These are phyloP conservation scores for Phyllosticta citribraziliensis DNA, from an alignment of 2,329 filamentous ascomycete genomes.

Conservation along the genomic window DNA sequence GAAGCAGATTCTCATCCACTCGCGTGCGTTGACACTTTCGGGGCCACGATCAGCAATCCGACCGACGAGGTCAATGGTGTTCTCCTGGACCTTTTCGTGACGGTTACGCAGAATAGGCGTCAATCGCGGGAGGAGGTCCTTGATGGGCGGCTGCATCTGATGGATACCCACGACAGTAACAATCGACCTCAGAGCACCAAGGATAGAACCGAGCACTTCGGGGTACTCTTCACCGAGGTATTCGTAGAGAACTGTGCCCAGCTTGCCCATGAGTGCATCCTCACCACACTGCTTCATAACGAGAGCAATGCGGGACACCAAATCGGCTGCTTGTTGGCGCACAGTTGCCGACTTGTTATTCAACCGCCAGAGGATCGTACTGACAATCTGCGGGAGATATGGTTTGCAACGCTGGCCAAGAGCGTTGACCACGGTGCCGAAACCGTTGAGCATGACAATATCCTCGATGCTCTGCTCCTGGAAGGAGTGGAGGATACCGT, in stretches of 20 bases:
- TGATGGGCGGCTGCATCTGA: constrained; percentile 97
- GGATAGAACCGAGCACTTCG: constrained; percentile 90
- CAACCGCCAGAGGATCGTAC: constrained; percentile 87
- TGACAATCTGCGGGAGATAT: constrained; percentile 93
- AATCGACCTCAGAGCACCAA: constrained; percentile 88
- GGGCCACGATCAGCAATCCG: constrained; percentile 96
- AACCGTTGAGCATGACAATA: constrained; percentile 91
- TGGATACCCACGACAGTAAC: constrained; percentile 96
- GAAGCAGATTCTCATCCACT: constrained; percentile 99
- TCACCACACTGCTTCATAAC: constrained; percentile 99
- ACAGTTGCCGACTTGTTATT: constrained; percentile 98
- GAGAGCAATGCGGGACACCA: constrained; percentile 94
- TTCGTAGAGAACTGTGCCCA: constrained; percentile 91
- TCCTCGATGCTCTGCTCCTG: constrained; percentile 98
- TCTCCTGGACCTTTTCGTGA: constrained; percentile 98
- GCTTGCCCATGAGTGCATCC: constrained; percentile 89
- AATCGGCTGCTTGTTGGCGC: constrained; percentile 89
- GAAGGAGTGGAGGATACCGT: constrained; percentile 92
- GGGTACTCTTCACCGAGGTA: constrained; percentile 98
- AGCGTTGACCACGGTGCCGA: constrained; percentile 94
- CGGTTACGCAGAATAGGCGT: constrained; percentile 98
- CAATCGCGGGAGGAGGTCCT: constrained; percentile 84
- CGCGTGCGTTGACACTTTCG: constrained; percentile 89
- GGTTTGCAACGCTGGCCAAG: constrained; percentile 89
- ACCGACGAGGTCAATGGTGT: constrained; percentile 94